These are phyloP conservation scores for Lipomyces anomalus DNA, from an alignment of 805 yeast genomes.

Conservation along the genomic window DNA sequence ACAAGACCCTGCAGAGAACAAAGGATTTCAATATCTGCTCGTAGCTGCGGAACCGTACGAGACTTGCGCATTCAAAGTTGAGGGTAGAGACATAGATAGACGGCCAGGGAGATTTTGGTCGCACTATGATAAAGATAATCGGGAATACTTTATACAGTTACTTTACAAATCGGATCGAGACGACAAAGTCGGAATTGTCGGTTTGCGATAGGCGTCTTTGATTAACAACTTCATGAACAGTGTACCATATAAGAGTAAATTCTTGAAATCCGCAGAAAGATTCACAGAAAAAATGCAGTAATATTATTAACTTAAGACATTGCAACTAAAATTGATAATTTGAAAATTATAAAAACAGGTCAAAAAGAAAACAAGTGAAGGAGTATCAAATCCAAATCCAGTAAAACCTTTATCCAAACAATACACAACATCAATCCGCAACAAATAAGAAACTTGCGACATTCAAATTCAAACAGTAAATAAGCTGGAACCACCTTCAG, in stretches of 20 bases:
- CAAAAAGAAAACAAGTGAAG: no score
- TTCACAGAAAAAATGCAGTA: no score
- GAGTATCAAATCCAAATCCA: no score
- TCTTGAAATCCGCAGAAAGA: no score
- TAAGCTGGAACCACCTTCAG: no score
- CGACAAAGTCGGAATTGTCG: constrained; percentile 3
- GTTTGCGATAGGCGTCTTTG: background rate
- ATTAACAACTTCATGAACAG: background rate
- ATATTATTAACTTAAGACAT: no score
- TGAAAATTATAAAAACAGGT: no score
- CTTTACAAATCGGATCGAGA: constrained; percentile 39
- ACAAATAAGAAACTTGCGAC: no score
- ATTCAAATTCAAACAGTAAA: no score
- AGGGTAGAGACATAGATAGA: constrained; percentile 48
- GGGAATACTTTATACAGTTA: constrained; percentile 65
- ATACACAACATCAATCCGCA: no score
- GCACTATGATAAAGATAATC: constrained; percentile 65
- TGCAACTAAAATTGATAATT: no score
- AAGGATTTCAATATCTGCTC: constrained; percentile 61
- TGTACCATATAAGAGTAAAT: background rate
- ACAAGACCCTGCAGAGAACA: constrained; percentile 43
- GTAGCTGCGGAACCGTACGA: constrained; percentile 90
- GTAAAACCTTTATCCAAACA: no score
- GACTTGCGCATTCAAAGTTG: constrained; percentile 69
- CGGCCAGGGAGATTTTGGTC: constrained; percentile 48